Base-by-base conservation (phyloP, 1,284 basidiomycete genomes). In the Tilletia setariae region DNA sequence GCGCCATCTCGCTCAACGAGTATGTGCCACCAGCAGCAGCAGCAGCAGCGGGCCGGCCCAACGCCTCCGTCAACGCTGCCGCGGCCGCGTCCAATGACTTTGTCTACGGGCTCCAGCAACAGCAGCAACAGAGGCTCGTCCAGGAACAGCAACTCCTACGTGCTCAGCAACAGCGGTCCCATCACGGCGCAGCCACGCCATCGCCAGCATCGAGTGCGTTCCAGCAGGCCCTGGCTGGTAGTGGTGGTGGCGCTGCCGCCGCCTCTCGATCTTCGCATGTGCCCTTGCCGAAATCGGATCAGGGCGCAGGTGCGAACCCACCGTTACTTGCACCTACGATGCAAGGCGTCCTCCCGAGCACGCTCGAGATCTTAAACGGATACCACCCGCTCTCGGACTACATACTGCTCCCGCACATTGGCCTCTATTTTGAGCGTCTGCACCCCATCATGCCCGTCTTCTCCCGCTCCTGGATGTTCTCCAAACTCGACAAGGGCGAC, bases 371-470 rank as follows among this genome's bases (percentile, higher is more conserved):
- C 46, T 51, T 23, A 56, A 65, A 70, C 62, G 73, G 74, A 46
- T 67, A 71, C 21, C 71, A 78, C 56, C 72, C 76, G 63, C 70
- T 78, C 16, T 70, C 74, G 7, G 76, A 78, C 59, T 74, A 72
- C 23, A 72, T 76, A 9, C 75, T 78, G 25, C 75, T 78, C 23
- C 74, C 74, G 1, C 76, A 71, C 71, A 77, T 82, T 64, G 76
- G 73, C 42, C 72, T 78, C 70, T 82, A 78, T 68, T 82, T 81
- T 56, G 74, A 79, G n/a, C 71, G 76, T 15, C 69, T 81, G 9
- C 76, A 79, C 56, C 75, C 74, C 32, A 76, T 80, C 68, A 79
- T 81, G 78, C 80, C 79, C 46, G 78, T 82, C 53, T 80, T 82
- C 56, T 75, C 76, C 1, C 73, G 76, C 23, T 66, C 71, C 9